Evolutionary conservation across 441 rosid species (phyloP).

Genomic region (Hura crepitans): DNA sequence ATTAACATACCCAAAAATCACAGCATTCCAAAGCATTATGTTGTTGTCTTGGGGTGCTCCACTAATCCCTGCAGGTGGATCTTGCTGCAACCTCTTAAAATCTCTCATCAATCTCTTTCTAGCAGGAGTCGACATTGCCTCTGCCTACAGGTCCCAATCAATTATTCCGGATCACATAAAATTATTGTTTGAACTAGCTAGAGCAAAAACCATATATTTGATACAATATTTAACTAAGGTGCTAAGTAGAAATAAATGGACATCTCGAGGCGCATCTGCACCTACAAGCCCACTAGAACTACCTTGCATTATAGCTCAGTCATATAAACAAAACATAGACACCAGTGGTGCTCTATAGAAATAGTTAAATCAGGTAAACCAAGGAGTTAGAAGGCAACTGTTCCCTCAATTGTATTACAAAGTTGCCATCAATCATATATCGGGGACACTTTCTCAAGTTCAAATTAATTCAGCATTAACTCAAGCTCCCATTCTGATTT

Average conservation of each 20-base stretch:
- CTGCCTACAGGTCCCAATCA: slow-evolving; percentile 21
- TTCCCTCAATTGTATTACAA: background rate
- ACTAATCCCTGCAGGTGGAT: slow-evolving; percentile 74
- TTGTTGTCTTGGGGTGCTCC: slow-evolving; percentile 78
- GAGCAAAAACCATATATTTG: background rate
- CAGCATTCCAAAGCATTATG: slow-evolving; percentile 77
- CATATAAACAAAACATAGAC: background rate
- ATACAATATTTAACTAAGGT: background rate
- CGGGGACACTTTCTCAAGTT: background rate
- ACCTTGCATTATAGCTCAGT: too few species aligned
- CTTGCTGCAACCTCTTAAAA: slow-evolving; percentile 80
- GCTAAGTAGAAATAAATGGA: background rate
- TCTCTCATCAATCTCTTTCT: slow-evolving; percentile 84
- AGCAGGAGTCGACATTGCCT: slow-evolving; percentile 61
- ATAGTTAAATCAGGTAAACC: background rate
- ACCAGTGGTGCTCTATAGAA: background rate
- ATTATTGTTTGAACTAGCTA: background rate
- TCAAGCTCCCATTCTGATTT: too few species aligned
- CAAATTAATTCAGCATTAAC: background rate
- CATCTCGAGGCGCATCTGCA: background rate
- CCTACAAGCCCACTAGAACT: background rate
- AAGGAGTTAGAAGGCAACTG: background rate
- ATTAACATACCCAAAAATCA: slow-evolving; percentile 51
- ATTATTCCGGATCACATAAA: too few species aligned
- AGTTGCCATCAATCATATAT: background rate